Percentiles rank a stretch among this genome's conserved stretches.
phyloP scores from a whole-genome alignment of 352 stramenopile species.

The Pythium inflatum region DNA sequence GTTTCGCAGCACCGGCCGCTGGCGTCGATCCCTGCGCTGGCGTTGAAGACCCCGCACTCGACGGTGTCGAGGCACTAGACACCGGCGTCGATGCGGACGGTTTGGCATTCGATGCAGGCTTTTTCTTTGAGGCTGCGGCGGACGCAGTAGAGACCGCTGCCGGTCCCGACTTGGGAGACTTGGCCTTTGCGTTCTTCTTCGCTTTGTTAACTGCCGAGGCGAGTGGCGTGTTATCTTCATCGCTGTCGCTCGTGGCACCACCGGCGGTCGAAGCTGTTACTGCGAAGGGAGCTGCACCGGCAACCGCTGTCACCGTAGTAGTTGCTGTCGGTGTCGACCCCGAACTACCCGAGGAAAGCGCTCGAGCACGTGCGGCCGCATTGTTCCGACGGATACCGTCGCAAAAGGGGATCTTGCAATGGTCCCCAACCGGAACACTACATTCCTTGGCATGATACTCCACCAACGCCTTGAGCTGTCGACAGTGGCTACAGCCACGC shows the following conservation, averaged over 20 bases:
- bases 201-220: constrained; percentile 68
- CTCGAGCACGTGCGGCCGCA: constrained; percentile 36
- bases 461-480: constrained; percentile 81
- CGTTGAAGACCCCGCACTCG: constrained; percentile 16
- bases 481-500: constrained; percentile 75
- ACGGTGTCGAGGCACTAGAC: constrained; percentile 20
- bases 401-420: constrained; percentile 86
- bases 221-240: constrained; percentile 77
- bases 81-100: constrained; percentile 28
- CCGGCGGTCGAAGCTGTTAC: constrained; percentile 12
- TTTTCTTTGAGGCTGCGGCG: constrained; percentile 38
- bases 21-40: constrained; percentile 14
- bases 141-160: constrained; percentile 10
- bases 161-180: constrained; percentile 59
- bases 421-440: constrained; percentile 53
- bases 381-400: constrained; percentile 70
- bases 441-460: constrained; percentile 88
- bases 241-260: constrained; percentile 49
- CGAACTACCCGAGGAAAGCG: no score
- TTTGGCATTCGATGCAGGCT: constrained; percentile 15
- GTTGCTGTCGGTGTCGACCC: constrained; percentile 12
- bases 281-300: neutral
- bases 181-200: constrained; percentile 63
- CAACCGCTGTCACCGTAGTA: neutral
- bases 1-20: constrained; percentile 32